These are phyloP conservation scores for Heracleum sosnowskyi DNA, from an alignment of 129 eudicot genomes.

Conservation along the genomic window DNA sequence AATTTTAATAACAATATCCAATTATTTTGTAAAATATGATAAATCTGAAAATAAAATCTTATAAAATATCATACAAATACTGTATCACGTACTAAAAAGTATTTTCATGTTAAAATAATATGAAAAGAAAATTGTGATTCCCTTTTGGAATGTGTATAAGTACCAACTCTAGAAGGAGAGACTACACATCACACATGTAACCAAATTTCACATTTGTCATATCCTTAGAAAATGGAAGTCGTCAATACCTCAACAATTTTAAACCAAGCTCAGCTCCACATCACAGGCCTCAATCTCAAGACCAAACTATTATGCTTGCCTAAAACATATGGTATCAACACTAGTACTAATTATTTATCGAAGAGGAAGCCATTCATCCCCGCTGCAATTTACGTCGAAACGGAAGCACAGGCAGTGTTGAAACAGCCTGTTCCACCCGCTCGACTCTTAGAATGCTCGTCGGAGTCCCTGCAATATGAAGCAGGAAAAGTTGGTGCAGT, in stretches of 20 bases:
- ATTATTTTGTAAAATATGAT: too few species aligned
- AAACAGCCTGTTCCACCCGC: conserved; percentile 8
- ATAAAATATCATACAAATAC: too few species aligned
- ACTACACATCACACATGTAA: background rate
- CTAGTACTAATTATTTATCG: background rate
- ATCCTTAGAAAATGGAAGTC: background rate
- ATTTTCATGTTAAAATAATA: too few species aligned
- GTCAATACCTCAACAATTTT: background rate
- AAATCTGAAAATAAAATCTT: too few species aligned
- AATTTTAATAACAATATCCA: too few species aligned
- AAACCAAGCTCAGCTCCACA: background rate
- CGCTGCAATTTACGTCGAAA: conserved; percentile 25
- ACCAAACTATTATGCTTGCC: background rate
- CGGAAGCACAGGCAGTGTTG: background rate
- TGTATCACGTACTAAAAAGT: too few species aligned
- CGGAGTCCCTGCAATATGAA: conserved; percentile 40
- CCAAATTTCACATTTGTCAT: background rate
- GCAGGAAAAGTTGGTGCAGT: conserved; percentile 21
- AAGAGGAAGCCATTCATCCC: conserved; percentile 11
- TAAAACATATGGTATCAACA: background rate
- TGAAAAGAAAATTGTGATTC: too few species aligned
- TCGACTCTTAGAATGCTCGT: conserved; percentile 28
- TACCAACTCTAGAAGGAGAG: background rate
- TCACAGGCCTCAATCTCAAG: background rate
- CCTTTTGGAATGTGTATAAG: background rate